Evolutionary conservation across 768 basidiomycete species (phyloP), one percentile per base, ranked within the genome.

Genomic region (Suillus spraguei): DNA sequence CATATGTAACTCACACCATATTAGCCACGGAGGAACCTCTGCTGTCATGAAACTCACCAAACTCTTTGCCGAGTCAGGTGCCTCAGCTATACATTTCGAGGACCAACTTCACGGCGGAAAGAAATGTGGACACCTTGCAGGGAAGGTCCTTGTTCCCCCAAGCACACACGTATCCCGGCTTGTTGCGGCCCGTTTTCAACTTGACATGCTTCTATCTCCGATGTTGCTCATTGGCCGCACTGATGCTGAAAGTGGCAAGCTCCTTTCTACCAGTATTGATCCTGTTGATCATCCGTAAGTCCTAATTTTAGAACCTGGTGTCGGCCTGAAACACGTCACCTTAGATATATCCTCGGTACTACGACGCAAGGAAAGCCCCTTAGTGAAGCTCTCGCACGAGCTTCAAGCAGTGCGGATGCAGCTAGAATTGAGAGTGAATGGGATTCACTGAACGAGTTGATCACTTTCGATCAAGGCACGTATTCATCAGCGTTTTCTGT

Each of bases 51-150:
- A 97, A 78, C 84, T 98, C 9, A 87, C 87, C 42, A 98, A 97
- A 71, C 82, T 95, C 24, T 97, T 98, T 69, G 95, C 93, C n/a
- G 96, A 97, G 80, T 90, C 91, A 60, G 95, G 96, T 32, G 92
- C 93, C 16, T 85, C 95, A 10, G 96, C 85, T 17, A 91, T 98
- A 56, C 96, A 98, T 75, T 76, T 97, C 24, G 96, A 98, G 73
- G 96, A 98, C 76, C 94, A 97, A 72, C 81, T 97, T 8, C 93
- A 96, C 66, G 96, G 96, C 36, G 93, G 93, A 33, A 97, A 97
- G 80, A 96, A 97, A 85, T 94, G 94, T 73, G 93, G 94, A 33
- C 94, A 95, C 79, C 81, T 95, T 70, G 90, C 89, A 16, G 95
- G 95, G 60, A 97, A 97, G 76, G 94, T 97, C 32, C 83, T 98